These are phyloP conservation scores for Ophiocordyceps camponoti-rufipedis DNA, from an alignment of 2,329 filamentous ascomycete genomes.

Conservation along the genomic window DNA sequence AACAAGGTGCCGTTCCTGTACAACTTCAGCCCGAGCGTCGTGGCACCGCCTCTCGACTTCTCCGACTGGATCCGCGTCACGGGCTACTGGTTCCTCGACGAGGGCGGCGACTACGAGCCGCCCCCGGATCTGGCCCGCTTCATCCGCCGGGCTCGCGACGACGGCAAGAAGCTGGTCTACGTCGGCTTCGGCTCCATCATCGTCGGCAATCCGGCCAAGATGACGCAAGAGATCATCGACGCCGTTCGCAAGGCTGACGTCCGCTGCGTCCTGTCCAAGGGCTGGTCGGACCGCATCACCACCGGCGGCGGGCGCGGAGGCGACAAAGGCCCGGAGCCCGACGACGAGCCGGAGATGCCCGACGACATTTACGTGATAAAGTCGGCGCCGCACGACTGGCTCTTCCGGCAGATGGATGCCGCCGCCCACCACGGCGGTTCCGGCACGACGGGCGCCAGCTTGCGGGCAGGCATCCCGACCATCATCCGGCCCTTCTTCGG, in stretches of 20 bases:
- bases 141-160: slow-evolving; percentile 62
- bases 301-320: slow-evolving; percentile 11
- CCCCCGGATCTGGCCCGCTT: slow-evolving; percentile 61
- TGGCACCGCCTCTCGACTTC: slow-evolving; percentile 87
- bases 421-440: slow-evolving; percentile 89
- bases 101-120: slow-evolving; percentile 51
- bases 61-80: slow-evolving; percentile 96
- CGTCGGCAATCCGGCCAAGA: slow-evolving; percentile 69
- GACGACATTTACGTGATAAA: slow-evolving; percentile 76
- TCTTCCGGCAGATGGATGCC: slow-evolving; percentile 86
- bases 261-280: slow-evolving; percentile 85
- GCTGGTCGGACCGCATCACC: slow-evolving; percentile 71
- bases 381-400: slow-evolving; percentile 87
- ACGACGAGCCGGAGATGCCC: slow-evolving; percentile 48
- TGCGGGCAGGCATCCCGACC: slow-evolving; percentile 80
- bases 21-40: slow-evolving; percentile 88
- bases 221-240: slow-evolving; percentile 86
- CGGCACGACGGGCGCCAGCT: slow-evolving; percentile 83
- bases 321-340: slow-evolving; percentile 1
- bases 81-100: slow-evolving; percentile 94
- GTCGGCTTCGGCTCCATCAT: slow-evolving; percentile 96
- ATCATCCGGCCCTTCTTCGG: slow-evolving; percentile 96
- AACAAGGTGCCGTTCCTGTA: slow-evolving; percentile 98
- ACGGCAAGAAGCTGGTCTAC: slow-evolving; percentile 85
- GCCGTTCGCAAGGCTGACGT: slow-evolving; percentile 84